These are phyloP conservation scores for Antarctomyces pellizariae DNA, from an alignment of 495 filamentous ascomycete genomes.

Conservation along the genomic window DNA sequence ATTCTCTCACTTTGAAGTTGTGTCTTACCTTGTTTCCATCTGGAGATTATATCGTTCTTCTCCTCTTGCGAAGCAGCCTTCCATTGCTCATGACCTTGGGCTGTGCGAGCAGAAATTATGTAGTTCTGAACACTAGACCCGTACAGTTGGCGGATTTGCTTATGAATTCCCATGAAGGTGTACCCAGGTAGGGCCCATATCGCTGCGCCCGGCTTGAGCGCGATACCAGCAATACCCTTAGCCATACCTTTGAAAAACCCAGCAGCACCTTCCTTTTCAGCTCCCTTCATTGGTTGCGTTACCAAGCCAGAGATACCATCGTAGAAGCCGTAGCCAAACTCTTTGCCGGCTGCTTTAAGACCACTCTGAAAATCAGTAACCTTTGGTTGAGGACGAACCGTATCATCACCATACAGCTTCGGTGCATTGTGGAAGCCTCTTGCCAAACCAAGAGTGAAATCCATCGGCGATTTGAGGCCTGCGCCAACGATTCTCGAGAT, in stretches of 20 bases:
- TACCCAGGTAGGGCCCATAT: slow-evolving; percentile 49
- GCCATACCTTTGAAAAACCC: slow-evolving; percentile 57
- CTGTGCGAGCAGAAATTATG: slow-evolving; percentile 45
- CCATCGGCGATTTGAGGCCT: slow-evolving; percentile 54
- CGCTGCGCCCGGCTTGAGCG: slow-evolving; percentile 43
- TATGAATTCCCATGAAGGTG: slow-evolving; percentile 51
- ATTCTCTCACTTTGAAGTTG: slow-evolving; percentile 21
- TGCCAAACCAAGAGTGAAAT: slow-evolving; percentile 52
- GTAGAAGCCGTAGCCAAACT: slow-evolving; percentile 42
- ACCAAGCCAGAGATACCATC: slow-evolving; percentile 51
- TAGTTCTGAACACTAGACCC: slow-evolving; percentile 41
- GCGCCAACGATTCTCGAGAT: slow-evolving; percentile 43
- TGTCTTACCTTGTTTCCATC: slow-evolving; percentile 29
- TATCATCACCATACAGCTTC: slow-evolving; percentile 54
- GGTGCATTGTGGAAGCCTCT: slow-evolving; percentile 76
- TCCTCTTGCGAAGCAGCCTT: slow-evolving; percentile 23
- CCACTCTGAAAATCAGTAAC: slow-evolving; percentile 48
- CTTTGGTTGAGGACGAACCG: slow-evolving; percentile 40
- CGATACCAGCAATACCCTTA: slow-evolving; percentile 47
- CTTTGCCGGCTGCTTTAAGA: slow-evolving; percentile 36
- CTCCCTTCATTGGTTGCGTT: slow-evolving; percentile 42
- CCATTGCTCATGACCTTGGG: slow-evolving; percentile 46
- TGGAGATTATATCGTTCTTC: slow-evolving; percentile 27
- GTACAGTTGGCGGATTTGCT: slow-evolving; percentile 40
- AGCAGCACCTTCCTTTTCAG: slow-evolving; percentile 38